Evolutionary conservation across 768 basidiomycete genomes (phyloP).

Genomic region (Termitomyces sp.): DNA sequence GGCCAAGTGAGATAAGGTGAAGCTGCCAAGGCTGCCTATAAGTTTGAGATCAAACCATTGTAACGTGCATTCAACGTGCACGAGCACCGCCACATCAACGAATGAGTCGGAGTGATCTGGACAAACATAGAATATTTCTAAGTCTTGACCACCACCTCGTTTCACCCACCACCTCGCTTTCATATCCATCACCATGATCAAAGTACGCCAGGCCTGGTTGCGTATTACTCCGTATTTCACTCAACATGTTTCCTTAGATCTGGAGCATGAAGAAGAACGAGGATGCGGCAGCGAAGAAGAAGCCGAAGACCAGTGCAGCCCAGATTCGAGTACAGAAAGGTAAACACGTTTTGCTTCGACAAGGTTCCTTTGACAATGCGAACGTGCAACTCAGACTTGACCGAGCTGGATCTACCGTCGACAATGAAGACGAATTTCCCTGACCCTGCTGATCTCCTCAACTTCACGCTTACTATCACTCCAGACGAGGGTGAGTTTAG

Average conservation of each 20-base stretch:
- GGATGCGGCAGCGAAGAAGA: constrained; percentile 95
- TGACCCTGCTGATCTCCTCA: constrained; percentile 91
- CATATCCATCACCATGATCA: constrained; percentile 42
- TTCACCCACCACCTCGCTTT: constrained; percentile 28
- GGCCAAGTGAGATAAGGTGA: constrained; percentile 22
- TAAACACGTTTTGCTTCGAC: constrained; percentile 29
- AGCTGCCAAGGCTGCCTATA: background rate
- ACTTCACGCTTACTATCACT: constrained; percentile 92
- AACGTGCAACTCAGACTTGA: constrained; percentile 65
- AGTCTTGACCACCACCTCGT: constrained; percentile 29
- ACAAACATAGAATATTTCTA: constrained; percentile 16
- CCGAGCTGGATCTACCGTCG: constrained; percentile 91
- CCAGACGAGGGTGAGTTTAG: constrained; percentile 85
- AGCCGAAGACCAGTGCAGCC: constrained; percentile 97
- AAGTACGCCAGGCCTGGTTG: constrained; percentile 28
- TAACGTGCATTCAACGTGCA: no score
- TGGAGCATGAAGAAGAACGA: constrained; percentile 99
- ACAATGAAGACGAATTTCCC: constrained; percentile 97
- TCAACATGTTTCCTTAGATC: constrained; percentile 55
- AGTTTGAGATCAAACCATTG: no score
- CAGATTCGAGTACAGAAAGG: constrained; percentile 99
- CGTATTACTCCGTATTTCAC: constrained; percentile 8
- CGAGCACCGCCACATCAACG: constrained; percentile 16
- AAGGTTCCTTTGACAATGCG: background rate
- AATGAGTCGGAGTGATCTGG: constrained; percentile 19